Base-by-base conservation (phyloP, 2,329 filamentous ascomycete species). In the Dryadomyces quercus-mongolicae region DNA sequence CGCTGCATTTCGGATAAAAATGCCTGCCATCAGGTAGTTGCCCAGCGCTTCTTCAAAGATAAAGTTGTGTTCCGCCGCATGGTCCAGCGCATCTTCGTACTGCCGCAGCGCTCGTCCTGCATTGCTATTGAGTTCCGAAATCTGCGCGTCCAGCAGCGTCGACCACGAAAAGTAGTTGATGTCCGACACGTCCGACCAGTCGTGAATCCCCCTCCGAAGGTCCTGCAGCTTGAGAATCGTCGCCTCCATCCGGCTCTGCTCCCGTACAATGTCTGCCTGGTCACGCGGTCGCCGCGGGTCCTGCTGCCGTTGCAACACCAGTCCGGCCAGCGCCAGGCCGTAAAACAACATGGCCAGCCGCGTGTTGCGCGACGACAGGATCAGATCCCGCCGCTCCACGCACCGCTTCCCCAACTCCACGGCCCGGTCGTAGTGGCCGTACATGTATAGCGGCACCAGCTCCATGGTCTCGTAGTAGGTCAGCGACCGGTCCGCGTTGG, bases 121-220 rank as follows among this genome's bases (percentile, higher is more conserved):
- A 38, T 84, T 69, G 8, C 68, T 68, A 5, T 72, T 70, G 54
- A 87, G 70, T 60, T 91, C 86, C 3, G 78, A 75, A 18, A 87
- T 70, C 60, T 88, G 83, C 1, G 85, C 86, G 54, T 81, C 77
- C 0, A 92, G 71, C 15, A 88, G 70, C 55, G 76, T 78, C 5
- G 84, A 80, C 82, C 84, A 90, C 1, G 77, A 70, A 10, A 82
- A 68, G 64, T 89, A 91, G 66, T 91, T 91, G 61, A 86, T 75
- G 51, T 84, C 75, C 16, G 80, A 85, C 31, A 85, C 74, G 1
- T 72, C 64, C 51, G 82, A 75, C 73, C 84, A 87, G 51, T 80
- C 74, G 57, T 81, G 76, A 53, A 89, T 81, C 64, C 77, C 77
- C 57, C 75, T 75, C 55, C 78, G 77, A 56, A 84, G 76, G 2